Base-by-base conservation (phyloP, 116 monocot species). In the Trichopus zeylanicus region DNA sequence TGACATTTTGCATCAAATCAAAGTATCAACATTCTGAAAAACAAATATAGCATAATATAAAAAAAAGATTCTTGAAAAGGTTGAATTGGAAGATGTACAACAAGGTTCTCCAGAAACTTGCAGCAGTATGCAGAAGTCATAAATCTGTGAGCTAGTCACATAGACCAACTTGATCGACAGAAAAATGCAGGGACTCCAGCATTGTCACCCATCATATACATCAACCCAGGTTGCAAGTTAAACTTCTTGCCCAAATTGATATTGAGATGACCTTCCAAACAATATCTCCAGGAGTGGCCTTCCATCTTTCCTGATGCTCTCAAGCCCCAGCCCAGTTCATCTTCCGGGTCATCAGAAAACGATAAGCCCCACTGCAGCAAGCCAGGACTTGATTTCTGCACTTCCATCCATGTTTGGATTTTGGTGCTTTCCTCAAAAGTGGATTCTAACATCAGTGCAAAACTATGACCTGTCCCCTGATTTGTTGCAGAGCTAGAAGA, bases 311-410 rank as follows among this genome's bases (percentile, higher is more conserved):
- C 85, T 12, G 73, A 76, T 10, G 74, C 56, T 38, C 63, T 71
- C 56, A 85, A 24, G 31, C 98, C 98, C 91, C 98, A 98, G 58
- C 98, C 98, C 2, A 88, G 21, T 46, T 85, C 80, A 58, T 80
- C 64, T 11, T 85, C 75, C 11, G 88, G 98, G 4, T 63, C 57
- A 76, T 98, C 98, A 35, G 68, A 82, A 0, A 82, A 31, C 22
- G 85, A 82, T 51, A 73, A 12, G 52, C 73, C 84, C 82, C 91
- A 91, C 46, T 74, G 70, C 48, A 70, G 22, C 51, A 60, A 32
- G 27, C 68, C 57, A 31, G 73, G 51, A 23, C 29, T 74, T 29
- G 74, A 66, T 54, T 73, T 84, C 46, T 87, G 64, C 55, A 85
- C 31, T 64, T 97, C 82, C 38, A 97, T 29, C 97, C 97, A 97